These are phyloP conservation scores for Hymenoscyphus linearis DNA, from an alignment of 2,329 filamentous ascomycete genomes.

Conservation along the genomic window DNA sequence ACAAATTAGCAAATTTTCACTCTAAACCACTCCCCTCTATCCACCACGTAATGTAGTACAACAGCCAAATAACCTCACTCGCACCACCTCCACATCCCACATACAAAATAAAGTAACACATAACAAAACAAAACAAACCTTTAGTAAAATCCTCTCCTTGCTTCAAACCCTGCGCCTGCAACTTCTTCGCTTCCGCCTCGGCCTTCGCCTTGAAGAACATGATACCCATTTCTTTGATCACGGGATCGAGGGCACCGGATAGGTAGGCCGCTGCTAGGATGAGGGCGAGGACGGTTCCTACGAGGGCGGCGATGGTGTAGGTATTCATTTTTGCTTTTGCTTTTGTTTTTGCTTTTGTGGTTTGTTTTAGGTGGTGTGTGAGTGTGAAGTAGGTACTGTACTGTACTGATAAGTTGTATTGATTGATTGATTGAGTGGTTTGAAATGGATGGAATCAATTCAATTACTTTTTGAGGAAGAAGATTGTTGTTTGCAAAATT, in stretches of 20 bases:
- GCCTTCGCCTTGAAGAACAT: slow-evolving; percentile 39
- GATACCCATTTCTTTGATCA: slow-evolving; percentile 35
- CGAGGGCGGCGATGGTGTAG: slow-evolving; percentile 1
- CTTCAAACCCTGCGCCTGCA: slow-evolving; percentile 36
- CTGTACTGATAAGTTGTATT: too few species aligned
- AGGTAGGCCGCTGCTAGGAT: slow-evolving; percentile 34
- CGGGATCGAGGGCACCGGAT: slow-evolving; percentile 35
- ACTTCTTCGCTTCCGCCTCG: slow-evolving; percentile 36
- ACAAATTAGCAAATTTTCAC: neutral
- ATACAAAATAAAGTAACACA: neutral
- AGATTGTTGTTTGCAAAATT: neutral
- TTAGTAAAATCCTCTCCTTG: slow-evolving; percentile 37
- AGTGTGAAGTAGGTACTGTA: too few species aligned
- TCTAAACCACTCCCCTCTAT: too few species aligned
- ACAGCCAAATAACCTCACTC: too few species aligned
- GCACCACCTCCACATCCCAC: neutral
- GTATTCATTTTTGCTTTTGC: neutral
- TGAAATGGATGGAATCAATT: too few species aligned
- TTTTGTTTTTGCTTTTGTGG: neutral
- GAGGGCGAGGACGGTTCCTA: slow-evolving; percentile 25
- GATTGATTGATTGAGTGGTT: neutral
- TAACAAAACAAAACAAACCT: slow-evolving; percentile 26
- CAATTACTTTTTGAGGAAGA: too few species aligned
- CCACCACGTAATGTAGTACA: too few species aligned
- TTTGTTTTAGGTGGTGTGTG: too few species aligned